Conservation (phyloP, 164 flowering plant genomes). For the Hamamelis virginiana region DNA sequence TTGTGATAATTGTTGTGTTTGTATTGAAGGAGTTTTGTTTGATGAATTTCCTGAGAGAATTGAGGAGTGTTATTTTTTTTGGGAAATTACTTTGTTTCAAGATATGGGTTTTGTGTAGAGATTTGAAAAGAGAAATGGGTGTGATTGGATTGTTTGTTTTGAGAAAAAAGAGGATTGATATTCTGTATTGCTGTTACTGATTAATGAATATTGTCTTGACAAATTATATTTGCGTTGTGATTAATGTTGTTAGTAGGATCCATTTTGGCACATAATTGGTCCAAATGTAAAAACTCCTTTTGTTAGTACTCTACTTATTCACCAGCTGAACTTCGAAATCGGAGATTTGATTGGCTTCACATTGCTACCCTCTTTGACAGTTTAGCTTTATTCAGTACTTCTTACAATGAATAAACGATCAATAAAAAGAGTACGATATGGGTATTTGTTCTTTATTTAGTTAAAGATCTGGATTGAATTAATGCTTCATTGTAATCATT, state of each 20-base stretch:
- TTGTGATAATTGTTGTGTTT: neutral
- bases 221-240: neutral
- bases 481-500: too few species aligned
- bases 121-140: constrained; percentile 4
- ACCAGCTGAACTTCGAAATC: neutral
- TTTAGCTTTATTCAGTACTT: too few species aligned
- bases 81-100: neutral
- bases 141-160: neutral
- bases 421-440: too few species aligned
- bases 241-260: neutral
- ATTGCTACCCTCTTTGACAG: too few species aligned
- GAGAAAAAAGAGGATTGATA: neutral
- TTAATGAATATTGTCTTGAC: neutral
- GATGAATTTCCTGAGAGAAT: constrained; percentile 8
- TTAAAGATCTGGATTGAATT: too few species aligned
- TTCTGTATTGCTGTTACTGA: neutral
- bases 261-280: neutral
- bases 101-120: neutral
- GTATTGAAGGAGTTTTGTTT: neutral
- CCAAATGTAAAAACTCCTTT: neutral
- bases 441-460: too few species aligned
- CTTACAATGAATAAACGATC: too few species aligned
- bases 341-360: neutral
- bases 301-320: neutral
- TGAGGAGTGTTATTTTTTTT: neutral